Evolutionary conservation across 1,284 basidiomycete species (phyloP).

Genomic region (Chalciporus sp.): DNA sequence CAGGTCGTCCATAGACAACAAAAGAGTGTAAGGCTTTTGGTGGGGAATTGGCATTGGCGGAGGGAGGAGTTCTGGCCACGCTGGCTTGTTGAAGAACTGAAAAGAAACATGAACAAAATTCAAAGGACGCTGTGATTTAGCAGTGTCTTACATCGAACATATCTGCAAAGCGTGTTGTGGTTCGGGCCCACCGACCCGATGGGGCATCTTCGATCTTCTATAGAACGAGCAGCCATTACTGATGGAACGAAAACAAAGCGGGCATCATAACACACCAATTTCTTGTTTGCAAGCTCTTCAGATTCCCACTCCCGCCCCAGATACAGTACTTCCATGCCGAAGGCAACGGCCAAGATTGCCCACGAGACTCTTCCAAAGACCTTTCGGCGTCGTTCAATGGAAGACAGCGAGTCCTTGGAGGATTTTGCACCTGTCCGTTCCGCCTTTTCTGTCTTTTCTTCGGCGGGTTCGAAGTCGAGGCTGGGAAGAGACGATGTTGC

Average conservation of each 20-base stretch:
- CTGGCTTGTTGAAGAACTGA: conserved; percentile 90
- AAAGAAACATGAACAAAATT: neutral
- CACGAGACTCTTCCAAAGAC: conserved; percentile 56
- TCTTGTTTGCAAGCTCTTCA: conserved; percentile 53
- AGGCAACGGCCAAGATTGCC: conserved; percentile 53
- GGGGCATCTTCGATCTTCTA: conserved; percentile 60
- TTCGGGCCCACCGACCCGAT: conserved; percentile 62
- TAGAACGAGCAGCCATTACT: conserved; percentile 14
- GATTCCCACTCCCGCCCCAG: conserved; percentile 66
- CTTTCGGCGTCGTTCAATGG: conserved; percentile 68
- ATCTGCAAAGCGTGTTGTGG: conserved; percentile 57
- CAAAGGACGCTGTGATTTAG: neutral
- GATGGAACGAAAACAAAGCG: conserved; percentile 18
- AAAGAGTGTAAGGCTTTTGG: conserved; percentile 89
- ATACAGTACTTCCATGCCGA: conserved; percentile 48
- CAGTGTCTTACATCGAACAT: conserved; percentile 60
- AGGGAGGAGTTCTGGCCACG: conserved; percentile 90
- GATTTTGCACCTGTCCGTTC: conserved; percentile 70
- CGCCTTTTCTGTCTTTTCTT: conserved; percentile 28
- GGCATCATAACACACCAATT: conserved; percentile 45
- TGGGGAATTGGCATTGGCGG: conserved; percentile 84
- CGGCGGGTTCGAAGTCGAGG: conserved; percentile 59
- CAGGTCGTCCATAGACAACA: conserved; percentile 92
- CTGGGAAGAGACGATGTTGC: conserved; percentile 37
- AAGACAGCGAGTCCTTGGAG: conserved; percentile 69